A percentile compares a stretch with the other conserved stretches of the same genome.
Conservation (phyloP, 345 rosid species). For the Acer negundo region DNA sequence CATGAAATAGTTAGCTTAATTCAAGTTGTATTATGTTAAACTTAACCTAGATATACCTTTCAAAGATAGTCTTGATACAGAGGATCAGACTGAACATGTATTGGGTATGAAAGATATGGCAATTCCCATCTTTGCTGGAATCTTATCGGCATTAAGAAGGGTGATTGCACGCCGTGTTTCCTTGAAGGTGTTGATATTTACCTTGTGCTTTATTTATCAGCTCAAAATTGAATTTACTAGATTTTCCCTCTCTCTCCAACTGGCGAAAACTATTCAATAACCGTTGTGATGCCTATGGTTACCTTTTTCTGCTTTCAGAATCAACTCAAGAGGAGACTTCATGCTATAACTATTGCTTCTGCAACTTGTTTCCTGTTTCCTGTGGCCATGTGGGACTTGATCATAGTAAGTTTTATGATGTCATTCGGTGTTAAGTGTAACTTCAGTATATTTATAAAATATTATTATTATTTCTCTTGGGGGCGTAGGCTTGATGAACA, state of each 20-base stretch:
- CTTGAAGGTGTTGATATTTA: conserved; percentile 62
- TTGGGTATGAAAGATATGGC: conserved; percentile 77
- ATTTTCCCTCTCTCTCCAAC: not conserved
- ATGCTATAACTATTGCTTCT: conserved; percentile 84
- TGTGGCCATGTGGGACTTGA: conserved; percentile 96
- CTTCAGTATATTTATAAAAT: conserved; percentile 9
- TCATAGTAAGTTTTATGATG: conserved; percentile 59
- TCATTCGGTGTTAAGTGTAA: conserved; percentile 11
- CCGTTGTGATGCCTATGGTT: not conserved
- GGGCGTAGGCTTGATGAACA: conserved; percentile 7
- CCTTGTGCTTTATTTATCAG: conserved; percentile 14
- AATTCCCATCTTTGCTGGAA: conserved; percentile 88
- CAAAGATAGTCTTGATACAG: conserved; percentile 46
- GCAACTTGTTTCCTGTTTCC: conserved; percentile 95
- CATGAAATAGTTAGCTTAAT: conserved; percentile 5
- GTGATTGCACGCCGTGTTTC: conserved; percentile 96
- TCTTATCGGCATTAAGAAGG: conserved; percentile 89
- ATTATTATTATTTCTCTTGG: conserved; percentile 5
- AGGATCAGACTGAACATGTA: conserved; percentile 50
- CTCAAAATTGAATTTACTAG: not conserved
- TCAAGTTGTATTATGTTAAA: conserved; percentile 31
- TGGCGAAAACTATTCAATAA: not conserved
- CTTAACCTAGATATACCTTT: conserved; percentile 73
- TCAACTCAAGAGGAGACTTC: conserved; percentile 87
- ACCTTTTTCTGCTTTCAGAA: conserved; percentile 46